Evolutionary conservation across 345 rosid species (phyloP), one percentile per base, ranked within the genome.

Genomic region (Turnera subulata): DNA sequence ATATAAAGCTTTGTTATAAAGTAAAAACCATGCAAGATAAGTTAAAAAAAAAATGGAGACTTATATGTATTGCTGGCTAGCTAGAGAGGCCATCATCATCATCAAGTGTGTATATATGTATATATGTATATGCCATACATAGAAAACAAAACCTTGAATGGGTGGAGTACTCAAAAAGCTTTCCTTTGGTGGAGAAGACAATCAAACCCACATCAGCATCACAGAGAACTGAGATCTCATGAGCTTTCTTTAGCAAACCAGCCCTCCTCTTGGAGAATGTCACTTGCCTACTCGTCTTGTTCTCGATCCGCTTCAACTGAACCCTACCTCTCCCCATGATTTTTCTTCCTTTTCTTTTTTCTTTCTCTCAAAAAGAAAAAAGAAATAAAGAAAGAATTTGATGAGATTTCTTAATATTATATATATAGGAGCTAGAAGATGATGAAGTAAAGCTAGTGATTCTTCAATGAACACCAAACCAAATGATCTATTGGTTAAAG

Each of bases 261-360:
- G 76, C 67, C 65, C 96, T 76, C 51, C 96, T 73, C 82, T 89
- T 89, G 2, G 96, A 89, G 70, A 89, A 89, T 8, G 94, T 89
- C 53, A 89, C 96, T 71, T 89, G 96, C 59, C 96, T 78, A 61
- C 84, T 89, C 32, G 84, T 84, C 80, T 85, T 89, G 91, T 89
- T 89, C 80, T 89, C 96, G 73, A 89, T 86, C 89, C 86, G 79
- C 85, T 69, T 86, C 66, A 89, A 52, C 76, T 86, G 78, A 79
- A 89, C 91, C 85, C 94, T 89, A 60, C 94, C 96, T 53, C 96
- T 79, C 42, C 96, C 96, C 96, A 89, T 89, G 55, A 62, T 46
- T 9, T 8, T 45, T 5, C 8, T 15, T 58, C 29, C 29, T 6
- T 13, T 21, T 39, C 0, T 20, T 15, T 17, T 53, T 24, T 6